Conservation (phyloP, 2,329 filamentous ascomycete species). For the Ophiostoma quercus region DNA sequence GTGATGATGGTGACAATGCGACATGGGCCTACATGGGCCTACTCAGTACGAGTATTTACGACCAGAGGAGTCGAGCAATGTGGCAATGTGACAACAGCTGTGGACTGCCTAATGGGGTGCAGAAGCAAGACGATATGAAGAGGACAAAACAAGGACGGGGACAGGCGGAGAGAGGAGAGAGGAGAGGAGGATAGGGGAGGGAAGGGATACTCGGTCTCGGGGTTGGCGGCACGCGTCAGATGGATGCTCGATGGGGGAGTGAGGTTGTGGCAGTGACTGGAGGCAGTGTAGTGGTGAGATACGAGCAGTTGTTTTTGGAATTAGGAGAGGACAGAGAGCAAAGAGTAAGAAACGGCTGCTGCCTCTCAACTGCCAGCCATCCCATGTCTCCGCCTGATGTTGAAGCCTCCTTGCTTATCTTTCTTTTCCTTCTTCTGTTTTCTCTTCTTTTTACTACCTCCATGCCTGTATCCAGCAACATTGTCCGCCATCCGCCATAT, state of each 20-base stretch:
- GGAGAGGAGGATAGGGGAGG: not conserved
- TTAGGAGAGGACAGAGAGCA: too few species aligned
- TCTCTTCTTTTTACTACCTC: not conserved
- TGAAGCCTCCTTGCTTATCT: not conserved
- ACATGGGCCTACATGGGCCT: not conserved
- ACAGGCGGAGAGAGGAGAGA: not conserved
- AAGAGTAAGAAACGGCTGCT: not conserved
- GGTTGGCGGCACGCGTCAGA: not conserved
- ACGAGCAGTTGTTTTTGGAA: too few species aligned
- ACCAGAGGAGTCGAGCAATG: not conserved
- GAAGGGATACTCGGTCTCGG: conserved; percentile 6
- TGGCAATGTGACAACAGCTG: conserved; percentile 16
- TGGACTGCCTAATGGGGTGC: conserved; percentile 4
- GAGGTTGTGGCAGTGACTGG: not conserved
- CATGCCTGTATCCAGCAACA: not conserved
- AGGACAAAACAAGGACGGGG: not conserved
- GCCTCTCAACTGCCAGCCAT: not conserved
- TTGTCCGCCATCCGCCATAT: not conserved
- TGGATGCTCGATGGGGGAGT: not conserved
- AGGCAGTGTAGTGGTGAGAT: not conserved
- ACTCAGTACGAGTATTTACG: not conserved
- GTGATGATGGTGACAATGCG: conserved; percentile 12
- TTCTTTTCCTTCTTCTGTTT: not conserved
- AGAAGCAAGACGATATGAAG: not conserved
- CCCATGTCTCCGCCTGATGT: not conserved